Percentiles rank a stretch among this genome's conserved stretches.
phyloP scores from a whole-genome alignment of 1,284 basidiomycete species.

The Ceratobasidium sp. region DNA sequence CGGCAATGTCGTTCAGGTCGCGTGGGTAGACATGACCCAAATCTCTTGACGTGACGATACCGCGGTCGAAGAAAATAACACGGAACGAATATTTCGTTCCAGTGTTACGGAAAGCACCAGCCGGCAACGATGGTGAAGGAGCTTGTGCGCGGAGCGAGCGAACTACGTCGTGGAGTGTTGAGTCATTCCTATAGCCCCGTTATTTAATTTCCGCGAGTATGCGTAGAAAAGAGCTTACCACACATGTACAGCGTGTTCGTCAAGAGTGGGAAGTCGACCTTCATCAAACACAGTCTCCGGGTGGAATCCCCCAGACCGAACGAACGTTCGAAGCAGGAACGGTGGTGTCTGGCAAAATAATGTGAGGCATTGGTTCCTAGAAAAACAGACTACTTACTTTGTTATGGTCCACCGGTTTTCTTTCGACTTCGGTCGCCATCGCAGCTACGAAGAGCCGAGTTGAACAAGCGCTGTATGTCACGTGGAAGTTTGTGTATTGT shows the following conservation, averaged over 20 bases:
- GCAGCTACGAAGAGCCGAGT: constrained; percentile 2
- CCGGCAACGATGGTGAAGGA: constrained; percentile 68
- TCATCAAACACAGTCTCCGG: constrained; percentile 78
- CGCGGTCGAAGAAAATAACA: constrained; percentile 81
- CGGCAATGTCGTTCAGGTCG: constrained; percentile 81
- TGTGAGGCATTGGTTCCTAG: neutral
- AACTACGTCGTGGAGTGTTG: constrained; percentile 79
- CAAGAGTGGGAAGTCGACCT: constrained; percentile 75
- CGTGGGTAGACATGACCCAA: constrained; percentile 82
- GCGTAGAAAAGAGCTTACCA: constrained; percentile 64
- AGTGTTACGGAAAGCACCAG: constrained; percentile 79
- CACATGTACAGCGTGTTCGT: constrained; percentile 77
- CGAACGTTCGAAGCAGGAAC: constrained; percentile 82
- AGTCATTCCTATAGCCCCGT: constrained; percentile 72
- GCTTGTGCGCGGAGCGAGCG: constrained; percentile 69
- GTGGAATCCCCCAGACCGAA: constrained; percentile 82
- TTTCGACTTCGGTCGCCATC: constrained; percentile 38
- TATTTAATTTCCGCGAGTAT: constrained; percentile 2
- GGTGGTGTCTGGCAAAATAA: constrained; percentile 69
- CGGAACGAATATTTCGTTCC: constrained; percentile 82
- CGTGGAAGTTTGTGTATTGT: neutral
- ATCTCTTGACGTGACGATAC: constrained; percentile 77
- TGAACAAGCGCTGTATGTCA: constrained; percentile 24
- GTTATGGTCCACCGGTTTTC: constrained; percentile 7
- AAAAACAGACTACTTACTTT: constrained; percentile 19